A percentile compares a stretch with the other conserved stretches of the same genome.
phyloP scores from a whole-genome alignment of 2,329 filamentous ascomycete genomes.

The Penicillium sp. region DNA sequence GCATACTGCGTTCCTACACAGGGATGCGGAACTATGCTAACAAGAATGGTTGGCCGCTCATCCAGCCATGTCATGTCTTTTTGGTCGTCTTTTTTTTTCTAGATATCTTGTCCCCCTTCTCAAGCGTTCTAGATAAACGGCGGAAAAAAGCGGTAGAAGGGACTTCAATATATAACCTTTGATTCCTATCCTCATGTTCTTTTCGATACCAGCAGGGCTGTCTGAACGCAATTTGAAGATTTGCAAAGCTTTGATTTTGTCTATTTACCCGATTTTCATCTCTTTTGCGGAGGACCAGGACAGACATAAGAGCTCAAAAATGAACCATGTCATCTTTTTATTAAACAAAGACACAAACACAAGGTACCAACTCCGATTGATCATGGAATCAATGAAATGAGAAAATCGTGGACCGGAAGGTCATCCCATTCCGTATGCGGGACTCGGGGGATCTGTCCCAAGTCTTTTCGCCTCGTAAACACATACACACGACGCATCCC shows the following conservation, averaged over 20 bases:
- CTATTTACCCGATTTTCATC: conserved; percentile 28
- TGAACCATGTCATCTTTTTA: conserved; percentile 36
- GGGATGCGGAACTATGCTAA: not conserved
- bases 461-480: conserved; percentile 39
- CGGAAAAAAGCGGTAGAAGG: too few relatives aligned
- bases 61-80: too few relatives aligned
- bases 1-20: not conserved
- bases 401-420: conserved; percentile 37
- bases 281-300: conserved; percentile 14
- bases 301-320: conserved; percentile 22
- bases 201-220: too few relatives aligned
- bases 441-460: conserved; percentile 25
- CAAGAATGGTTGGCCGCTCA: too few relatives aligned
- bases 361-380: conserved; percentile 43
- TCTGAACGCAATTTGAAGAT: conserved; percentile 13
- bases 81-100: too few relatives aligned
- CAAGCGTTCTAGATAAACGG: too few relatives aligned
- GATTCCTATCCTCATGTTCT: not conserved
- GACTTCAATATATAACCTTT: too few relatives aligned
- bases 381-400: conserved; percentile 42
- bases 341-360: conserved; percentile 36
- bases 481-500: conserved; percentile 36
- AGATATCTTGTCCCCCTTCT: too few relatives aligned
- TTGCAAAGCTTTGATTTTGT: conserved; percentile 28
- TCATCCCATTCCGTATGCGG: conserved; percentile 32